A percentile compares a stretch with the other conserved stretches of the same genome.
These are phyloP conservation scores for Peronospora tabacina DNA, from an alignment of 352 stramenopile genomes.

Conservation along the genomic window DNA sequence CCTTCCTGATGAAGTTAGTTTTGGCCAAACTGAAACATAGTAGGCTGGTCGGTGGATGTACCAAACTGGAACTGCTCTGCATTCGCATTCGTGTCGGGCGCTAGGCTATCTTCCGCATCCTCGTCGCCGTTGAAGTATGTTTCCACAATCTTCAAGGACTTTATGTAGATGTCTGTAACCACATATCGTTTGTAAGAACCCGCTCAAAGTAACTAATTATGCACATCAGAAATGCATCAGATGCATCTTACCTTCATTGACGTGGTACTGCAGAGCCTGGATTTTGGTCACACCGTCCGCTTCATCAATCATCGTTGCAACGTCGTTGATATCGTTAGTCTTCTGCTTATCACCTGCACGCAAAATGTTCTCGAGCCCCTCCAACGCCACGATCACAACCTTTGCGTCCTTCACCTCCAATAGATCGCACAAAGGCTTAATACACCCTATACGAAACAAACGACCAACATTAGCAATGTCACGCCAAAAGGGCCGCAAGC, in stretches of 20 bases:
- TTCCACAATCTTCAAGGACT: conserved; percentile 96
- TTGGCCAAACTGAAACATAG: conserved; percentile 76
- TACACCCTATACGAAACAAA: conserved; percentile 70
- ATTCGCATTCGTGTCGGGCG: conserved; percentile 56
- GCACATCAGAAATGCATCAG: conserved; percentile 4
- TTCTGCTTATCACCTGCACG: conserved; percentile 81
- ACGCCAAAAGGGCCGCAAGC: background rate
- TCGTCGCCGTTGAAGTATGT: conserved; percentile 97
- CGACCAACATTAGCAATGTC: conserved; percentile 4
- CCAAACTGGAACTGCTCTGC: conserved; percentile 80
- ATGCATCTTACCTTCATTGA: conserved; percentile 89
- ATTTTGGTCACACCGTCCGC: conserved; percentile 96
- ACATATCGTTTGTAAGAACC: conserved; percentile 21
- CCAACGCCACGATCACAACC: conserved; percentile 97
- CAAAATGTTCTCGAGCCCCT: conserved; percentile 99
- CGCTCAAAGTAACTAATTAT: conserved; percentile 21
- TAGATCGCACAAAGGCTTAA: conserved; percentile 95
- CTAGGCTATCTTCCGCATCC: conserved; percentile 89
- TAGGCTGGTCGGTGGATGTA: conserved; percentile 50
- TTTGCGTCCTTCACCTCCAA: conserved; percentile 95
- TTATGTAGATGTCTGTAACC: conserved; percentile 79
- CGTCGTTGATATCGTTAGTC: conserved; percentile 85
- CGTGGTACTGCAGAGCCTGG: conserved; percentile 96
- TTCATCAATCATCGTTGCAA: conserved; percentile 94
- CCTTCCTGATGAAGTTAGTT: conserved; percentile 36